Percentiles rank a stretch among this genome's conserved stretches.
These are phyloP conservation scores for Scutellaria barbata DNA, from an alignment of 257 asterid genomes.

Conservation along the genomic window DNA sequence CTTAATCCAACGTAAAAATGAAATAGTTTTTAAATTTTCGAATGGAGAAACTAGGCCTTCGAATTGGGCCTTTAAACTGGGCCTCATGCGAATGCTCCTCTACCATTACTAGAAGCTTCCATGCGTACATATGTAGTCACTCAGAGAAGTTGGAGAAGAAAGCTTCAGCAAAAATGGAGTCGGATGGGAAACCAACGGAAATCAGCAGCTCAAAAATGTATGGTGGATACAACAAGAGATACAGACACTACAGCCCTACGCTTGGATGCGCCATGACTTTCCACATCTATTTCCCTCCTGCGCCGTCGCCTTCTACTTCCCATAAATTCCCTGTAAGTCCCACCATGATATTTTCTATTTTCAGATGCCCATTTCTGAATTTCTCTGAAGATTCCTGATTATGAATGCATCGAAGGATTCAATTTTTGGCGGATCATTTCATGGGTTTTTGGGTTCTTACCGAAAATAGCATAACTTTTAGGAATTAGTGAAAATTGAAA, in stretches of 20 bases:
- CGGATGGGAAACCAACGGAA: slow-evolving; percentile 69
- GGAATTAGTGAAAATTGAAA: background rate
- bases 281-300: slow-evolving; percentile 88
- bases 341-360: background rate
- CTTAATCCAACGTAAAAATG: background rate
- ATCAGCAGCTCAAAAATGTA: slow-evolving; percentile 93
- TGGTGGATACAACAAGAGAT: slow-evolving; percentile 94
- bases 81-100: too few species aligned
- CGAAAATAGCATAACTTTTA: background rate
- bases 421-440: slow-evolving; percentile 15
- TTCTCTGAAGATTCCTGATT: background rate
- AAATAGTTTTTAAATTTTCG: background rate
- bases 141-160: background rate
- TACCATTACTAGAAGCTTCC: slow-evolving; percentile 17
- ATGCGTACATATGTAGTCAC: background rate
- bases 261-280: slow-evolving; percentile 93
- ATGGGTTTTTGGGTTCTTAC: background rate
- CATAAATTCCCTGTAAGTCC: slow-evolving; percentile 69
- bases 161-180: slow-evolving; percentile 42
- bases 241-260: slow-evolving; percentile 76
- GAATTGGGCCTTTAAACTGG: background rate
- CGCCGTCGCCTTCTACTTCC: slow-evolving; percentile 63
- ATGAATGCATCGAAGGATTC: background rate
- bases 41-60: background rate
- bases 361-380: background rate